A percentile compares a stretch with the other conserved stretches of the same genome.
These are phyloP conservation scores for Venustampulla echinocandica DNA, from an alignment of 495 filamentous ascomycete genomes.

Conservation along the genomic window DNA sequence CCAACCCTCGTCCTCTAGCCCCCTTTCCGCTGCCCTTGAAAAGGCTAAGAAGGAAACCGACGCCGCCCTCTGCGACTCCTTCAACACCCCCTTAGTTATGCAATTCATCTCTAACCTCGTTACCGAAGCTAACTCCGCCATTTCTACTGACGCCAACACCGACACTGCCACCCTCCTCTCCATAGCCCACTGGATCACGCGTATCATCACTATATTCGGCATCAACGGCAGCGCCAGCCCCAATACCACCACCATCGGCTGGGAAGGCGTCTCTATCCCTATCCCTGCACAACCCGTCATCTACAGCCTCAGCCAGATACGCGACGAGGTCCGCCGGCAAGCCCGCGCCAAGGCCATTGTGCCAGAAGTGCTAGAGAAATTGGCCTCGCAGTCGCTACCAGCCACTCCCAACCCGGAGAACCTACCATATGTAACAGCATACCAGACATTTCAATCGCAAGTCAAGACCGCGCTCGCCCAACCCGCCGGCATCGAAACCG, in stretches of 20 bases:
- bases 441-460: constrained; percentile 58
- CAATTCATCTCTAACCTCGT: constrained; percentile 64
- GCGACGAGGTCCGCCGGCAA: constrained; percentile 27
- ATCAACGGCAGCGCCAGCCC: constrained; percentile 59
- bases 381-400: constrained; percentile 27
- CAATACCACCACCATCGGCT: constrained; percentile 60
- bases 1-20: constrained; percentile 1
- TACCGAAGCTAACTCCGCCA: constrained; percentile 63
- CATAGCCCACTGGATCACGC: constrained; percentile 72
- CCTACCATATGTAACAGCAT: constrained; percentile 51
- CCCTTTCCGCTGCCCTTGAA: constrained; percentile 40
- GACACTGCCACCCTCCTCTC: constrained; percentile 46
- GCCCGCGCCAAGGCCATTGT: constrained; percentile 23
- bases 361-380: constrained; percentile 32
- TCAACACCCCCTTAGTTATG: constrained; percentile 78
- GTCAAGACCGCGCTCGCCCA: constrained; percentile 50
- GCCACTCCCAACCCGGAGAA: constrained; percentile 38
- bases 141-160: constrained; percentile 40
- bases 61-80: constrained; percentile 71
- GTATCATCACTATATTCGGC: constrained; percentile 75
- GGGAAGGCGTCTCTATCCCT: constrained; percentile 60
- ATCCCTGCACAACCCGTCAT: constrained; percentile 37
- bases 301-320: constrained; percentile 29
- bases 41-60: constrained; percentile 56
- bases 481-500: constrained; percentile 45